A percentile compares a stretch with the other conserved stretches of the same genome.
These are phyloP conservation scores for Fusarium xylarioides DNA, from an alignment of 2,329 filamentous ascomycete species.

Conservation along the genomic window DNA sequence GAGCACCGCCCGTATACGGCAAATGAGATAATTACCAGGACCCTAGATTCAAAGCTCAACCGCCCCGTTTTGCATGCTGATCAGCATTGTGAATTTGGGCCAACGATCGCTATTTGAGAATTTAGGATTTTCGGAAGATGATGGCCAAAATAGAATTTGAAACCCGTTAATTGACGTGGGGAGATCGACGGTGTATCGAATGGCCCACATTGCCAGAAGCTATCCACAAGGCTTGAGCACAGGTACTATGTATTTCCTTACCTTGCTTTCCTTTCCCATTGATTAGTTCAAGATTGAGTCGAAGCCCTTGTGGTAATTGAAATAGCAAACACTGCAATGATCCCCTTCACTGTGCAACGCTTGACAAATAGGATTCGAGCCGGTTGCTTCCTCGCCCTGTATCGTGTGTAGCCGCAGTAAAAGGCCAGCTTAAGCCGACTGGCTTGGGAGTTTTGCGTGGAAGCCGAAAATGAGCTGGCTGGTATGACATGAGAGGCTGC, in stretches of 20 bases:
- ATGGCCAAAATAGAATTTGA: slow-evolving; percentile 26
- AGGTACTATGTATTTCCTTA: not conserved
- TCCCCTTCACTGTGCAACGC: slow-evolving; percentile 11
- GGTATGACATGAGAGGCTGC: not conserved
- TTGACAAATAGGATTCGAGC: not conserved
- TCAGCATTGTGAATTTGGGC: slow-evolving; percentile 21
- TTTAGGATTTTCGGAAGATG: slow-evolving; percentile 19
- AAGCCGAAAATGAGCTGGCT: not conserved
- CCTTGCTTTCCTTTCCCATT: slow-evolving; percentile 8
- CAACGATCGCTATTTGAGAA: not conserved
- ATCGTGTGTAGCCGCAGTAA: slow-evolving; percentile 13
- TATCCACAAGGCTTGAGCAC: slow-evolving; percentile 2
- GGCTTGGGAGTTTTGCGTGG: not conserved
- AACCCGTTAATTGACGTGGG: slow-evolving; percentile 13
- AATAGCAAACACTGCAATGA: slow-evolving; percentile 23
- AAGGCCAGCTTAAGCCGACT: slow-evolving; percentile 3
- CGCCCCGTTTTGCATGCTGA: slow-evolving; percentile 27
- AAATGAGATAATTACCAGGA: not conserved
- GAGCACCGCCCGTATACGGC: not conserved
- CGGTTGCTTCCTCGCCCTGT: slow-evolving; percentile 20
- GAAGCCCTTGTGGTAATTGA: not conserved
- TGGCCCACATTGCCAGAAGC: not conserved
- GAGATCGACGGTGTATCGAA: slow-evolving; percentile 5
- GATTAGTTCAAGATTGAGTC: slow-evolving; percentile 7
- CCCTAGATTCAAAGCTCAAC: slow-evolving; percentile 9